Evolutionary conservation across 139 green algal species (phyloP).

Genomic region (Tetratostichococcus sp.): DNA sequence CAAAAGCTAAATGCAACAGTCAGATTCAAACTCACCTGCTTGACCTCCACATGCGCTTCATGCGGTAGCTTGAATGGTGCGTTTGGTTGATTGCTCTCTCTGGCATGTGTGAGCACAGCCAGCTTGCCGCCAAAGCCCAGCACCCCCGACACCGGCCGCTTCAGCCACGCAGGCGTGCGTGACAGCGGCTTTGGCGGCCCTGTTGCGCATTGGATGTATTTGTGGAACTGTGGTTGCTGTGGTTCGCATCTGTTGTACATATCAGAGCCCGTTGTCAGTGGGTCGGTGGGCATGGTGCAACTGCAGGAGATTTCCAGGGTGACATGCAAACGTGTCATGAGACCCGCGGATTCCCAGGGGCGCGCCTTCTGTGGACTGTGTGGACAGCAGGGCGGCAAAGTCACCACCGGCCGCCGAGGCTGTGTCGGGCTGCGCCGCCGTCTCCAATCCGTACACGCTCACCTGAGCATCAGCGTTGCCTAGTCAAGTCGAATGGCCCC

Average conservation of each 20-base stretch:
- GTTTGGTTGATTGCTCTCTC: constrained; percentile 29
- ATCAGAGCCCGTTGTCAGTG: no score
- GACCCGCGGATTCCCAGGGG: no score
- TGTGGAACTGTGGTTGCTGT: no score
- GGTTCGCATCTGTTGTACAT: no score
- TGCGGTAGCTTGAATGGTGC: no score
- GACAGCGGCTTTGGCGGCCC: constrained; percentile 21
- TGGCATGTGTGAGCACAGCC: constrained; percentile 53
- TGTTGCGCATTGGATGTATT: not conserved
- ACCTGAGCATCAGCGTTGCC: not conserved
- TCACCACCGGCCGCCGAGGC: not conserved
- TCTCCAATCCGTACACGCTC: not conserved
- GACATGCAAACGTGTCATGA: no score
- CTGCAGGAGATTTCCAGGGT: not conserved
- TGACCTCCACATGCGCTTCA: not conserved
- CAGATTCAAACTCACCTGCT: no score
- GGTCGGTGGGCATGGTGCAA: not conserved
- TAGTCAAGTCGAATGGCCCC: no score
- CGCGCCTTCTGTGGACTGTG: not conserved
- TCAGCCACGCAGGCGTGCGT: constrained; percentile 82
- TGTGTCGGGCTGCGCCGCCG: not conserved
- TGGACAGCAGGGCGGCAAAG: not conserved
- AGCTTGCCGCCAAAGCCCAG: constrained; percentile 90
- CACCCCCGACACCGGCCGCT: constrained; percentile 57
- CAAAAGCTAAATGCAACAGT: no score